Evolutionary conservation across 805 yeast species (phyloP).

Genomic region (Myxozyma monticola): DNA sequence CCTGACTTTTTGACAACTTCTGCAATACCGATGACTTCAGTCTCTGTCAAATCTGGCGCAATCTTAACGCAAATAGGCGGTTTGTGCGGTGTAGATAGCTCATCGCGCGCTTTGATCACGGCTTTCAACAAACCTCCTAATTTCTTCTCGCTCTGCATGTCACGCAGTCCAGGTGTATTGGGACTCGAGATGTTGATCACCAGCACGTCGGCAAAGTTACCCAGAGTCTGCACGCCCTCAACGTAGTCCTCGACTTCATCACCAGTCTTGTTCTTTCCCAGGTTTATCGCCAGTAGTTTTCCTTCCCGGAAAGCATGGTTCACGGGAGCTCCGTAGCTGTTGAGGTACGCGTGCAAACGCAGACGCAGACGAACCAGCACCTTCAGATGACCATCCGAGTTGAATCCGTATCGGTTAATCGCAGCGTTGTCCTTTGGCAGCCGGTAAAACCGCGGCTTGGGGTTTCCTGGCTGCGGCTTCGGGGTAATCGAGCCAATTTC

Average conservation of each 20-base stretch:
- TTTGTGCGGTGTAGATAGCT: slow-evolving; percentile 44
- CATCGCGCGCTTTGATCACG: slow-evolving; percentile 70
- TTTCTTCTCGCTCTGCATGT: slow-evolving; percentile 74
- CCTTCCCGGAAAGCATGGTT: slow-evolving; percentile 56
- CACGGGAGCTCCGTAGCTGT: slow-evolving; percentile 14
- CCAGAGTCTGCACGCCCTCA: slow-evolving; percentile 78
- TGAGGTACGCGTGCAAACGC: slow-evolving; percentile 47
- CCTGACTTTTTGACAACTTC: slow-evolving; percentile 70
- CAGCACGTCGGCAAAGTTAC: slow-evolving; percentile 81
- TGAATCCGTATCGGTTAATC: slow-evolving; percentile 92
- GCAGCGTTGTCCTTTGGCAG: slow-evolving; percentile 84
- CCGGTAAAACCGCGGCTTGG: slow-evolving; percentile 88
- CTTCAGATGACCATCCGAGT: slow-evolving; percentile 80
- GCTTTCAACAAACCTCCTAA: slow-evolving; percentile 58
- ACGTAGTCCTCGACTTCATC: slow-evolving; percentile 87
- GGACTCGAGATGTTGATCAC: slow-evolving; percentile 94
- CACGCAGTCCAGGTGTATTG: slow-evolving; percentile 92
- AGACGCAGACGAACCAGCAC: slow-evolving; percentile 67
- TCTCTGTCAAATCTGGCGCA: slow-evolving; percentile 87
- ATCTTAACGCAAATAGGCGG: slow-evolving; percentile 89
- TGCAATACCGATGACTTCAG: slow-evolving; percentile 81
- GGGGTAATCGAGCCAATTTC: slow-evolving; percentile 96
- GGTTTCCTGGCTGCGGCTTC: slow-evolving; percentile 89
- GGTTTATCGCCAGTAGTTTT: slow-evolving; percentile 73
- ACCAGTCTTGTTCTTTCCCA: slow-evolving; percentile 91